These are phyloP conservation scores for Scheffersomyces amazonensis DNA, from an alignment of 805 yeast species.

Conservation along the genomic window DNA sequence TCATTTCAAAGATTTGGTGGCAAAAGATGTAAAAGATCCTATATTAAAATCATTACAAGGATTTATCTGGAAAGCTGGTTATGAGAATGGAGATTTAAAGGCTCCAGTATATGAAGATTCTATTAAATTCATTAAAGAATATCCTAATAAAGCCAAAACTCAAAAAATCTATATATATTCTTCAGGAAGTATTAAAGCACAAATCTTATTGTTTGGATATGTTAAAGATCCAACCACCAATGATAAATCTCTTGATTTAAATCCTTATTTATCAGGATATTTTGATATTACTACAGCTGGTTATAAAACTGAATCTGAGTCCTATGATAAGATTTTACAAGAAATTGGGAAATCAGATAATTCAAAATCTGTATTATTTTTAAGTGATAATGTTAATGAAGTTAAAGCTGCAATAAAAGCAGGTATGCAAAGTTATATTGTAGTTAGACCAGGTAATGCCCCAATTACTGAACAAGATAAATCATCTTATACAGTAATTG, in stretches of 20 bases:
- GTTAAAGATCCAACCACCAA: conserved; percentile 37
- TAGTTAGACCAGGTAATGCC: conserved; percentile 74
- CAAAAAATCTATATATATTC: conserved; percentile 69
- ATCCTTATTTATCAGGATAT: conserved; percentile 56
- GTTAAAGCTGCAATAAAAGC: conserved; percentile 70
- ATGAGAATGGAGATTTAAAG: conserved; percentile 65
- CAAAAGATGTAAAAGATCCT: conserved; percentile 72
- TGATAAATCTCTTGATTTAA: conserved; percentile 46
- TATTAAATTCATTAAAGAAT: conserved; percentile 45
- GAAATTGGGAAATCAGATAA: conserved; percentile 33
- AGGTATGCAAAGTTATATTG: conserved; percentile 58
- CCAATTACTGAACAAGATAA: conserved; percentile 39
- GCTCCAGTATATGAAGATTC: conserved; percentile 83
- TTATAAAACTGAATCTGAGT: conserved; percentile 51
- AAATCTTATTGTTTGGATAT: conserved; percentile 68
- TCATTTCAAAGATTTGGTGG: conserved; percentile 59
- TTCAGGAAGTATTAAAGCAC: conserved; percentile 87
- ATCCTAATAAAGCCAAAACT: conserved; percentile 3
- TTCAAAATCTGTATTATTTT: conserved; percentile 48
- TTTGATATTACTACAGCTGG: conserved; percentile 88
- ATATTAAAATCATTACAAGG: conserved; percentile 80
- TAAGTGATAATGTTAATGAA: conserved; percentile 80
- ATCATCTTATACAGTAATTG: conserved; percentile 17
- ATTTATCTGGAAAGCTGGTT: conserved; percentile 76
- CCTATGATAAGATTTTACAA: conserved; percentile 57